These are phyloP conservation scores for Circinella umbellata DNA, from an alignment of 371 early-diverging fungal species.

Conservation along the genomic window DNA sequence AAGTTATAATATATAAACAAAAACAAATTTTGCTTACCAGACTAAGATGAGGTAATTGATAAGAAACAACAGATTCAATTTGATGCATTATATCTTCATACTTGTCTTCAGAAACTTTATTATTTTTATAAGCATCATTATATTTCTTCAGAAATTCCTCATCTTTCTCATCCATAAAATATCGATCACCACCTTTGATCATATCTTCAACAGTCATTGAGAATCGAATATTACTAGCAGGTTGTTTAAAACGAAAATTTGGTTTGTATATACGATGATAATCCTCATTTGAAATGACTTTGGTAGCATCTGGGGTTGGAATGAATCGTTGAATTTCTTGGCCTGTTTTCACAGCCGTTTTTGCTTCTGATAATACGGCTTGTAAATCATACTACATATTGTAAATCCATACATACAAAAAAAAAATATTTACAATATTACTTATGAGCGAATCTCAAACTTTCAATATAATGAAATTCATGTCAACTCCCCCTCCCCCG, in stretches of 20 bases:
- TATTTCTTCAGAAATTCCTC: constrained; percentile 67
- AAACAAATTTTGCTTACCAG: constrained; percentile 35
- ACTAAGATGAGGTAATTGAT: constrained; percentile 51
- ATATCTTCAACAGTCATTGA: constrained; percentile 88
- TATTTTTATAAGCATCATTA: constrained; percentile 39
- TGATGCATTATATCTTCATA: constrained; percentile 85
- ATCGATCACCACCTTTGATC: constrained; percentile 72
- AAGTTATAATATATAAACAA: background rate
- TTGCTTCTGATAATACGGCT: constrained; percentile 86
- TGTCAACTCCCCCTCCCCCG: background rate
- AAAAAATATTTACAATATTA: constrained; percentile 2
- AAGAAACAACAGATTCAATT: constrained; percentile 66
- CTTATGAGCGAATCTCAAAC: constrained; percentile 3
- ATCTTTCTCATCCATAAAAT: constrained; percentile 90
- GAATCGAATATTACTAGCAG: constrained; percentile 86
- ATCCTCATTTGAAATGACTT: constrained; percentile 53
- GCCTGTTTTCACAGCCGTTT: constrained; percentile 71
- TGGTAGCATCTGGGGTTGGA: constrained; percentile 93
- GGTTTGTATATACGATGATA: constrained; percentile 72
- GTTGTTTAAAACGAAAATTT: constrained; percentile 58
- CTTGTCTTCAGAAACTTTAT: constrained; percentile 54
- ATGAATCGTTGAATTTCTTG: constrained; percentile 71
- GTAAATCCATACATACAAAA: too few relatives aligned
- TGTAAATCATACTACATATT: constrained; percentile 88
- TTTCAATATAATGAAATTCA: too few relatives aligned